Percentiles rank a stretch among this genome's conserved stretches.
Evolutionary conservation across 1,139 yeast species (phyloP).

Genomic region (Saccharomyces hybrid): DNA sequence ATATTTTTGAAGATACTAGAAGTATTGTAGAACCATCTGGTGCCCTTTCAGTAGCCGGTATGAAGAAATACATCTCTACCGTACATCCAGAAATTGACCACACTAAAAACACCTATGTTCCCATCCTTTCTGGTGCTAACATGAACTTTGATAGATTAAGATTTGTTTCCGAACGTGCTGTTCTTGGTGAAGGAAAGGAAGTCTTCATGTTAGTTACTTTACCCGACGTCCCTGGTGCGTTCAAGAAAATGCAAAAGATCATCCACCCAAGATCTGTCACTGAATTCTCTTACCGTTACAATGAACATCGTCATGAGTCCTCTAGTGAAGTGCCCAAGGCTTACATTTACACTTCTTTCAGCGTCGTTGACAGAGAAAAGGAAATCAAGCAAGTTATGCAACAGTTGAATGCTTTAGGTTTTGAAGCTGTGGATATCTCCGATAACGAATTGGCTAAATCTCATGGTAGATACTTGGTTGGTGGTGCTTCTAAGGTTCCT

Average conservation of each 20-base stretch:
- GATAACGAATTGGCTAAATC: slow-evolving; percentile 91
- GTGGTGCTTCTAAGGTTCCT: slow-evolving; percentile 66
- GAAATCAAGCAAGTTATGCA: slow-evolving; percentile 43
- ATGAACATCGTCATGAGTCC: slow-evolving; percentile 37
- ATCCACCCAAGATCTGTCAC: slow-evolving; percentile 86
- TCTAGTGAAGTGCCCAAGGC: slow-evolving; percentile 45
- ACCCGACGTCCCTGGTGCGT: slow-evolving; percentile 90
- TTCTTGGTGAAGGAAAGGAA: slow-evolving; percentile 94
- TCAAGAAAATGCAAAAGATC: slow-evolving; percentile 62
- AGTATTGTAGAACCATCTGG: slow-evolving; percentile 96
- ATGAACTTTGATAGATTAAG: slow-evolving; percentile 95
- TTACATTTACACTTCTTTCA: slow-evolving; percentile 79
- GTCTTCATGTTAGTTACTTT: slow-evolving; percentile 84
- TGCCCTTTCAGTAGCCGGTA: slow-evolving; percentile 91
- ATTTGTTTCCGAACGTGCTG: slow-evolving; percentile 97
- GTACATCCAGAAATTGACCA: slow-evolving; percentile 63
- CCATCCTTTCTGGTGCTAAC: slow-evolving; percentile 90
- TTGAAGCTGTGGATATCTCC: slow-evolving; percentile 75
- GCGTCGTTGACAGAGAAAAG: slow-evolving; percentile 63
- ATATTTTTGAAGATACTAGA: slow-evolving; percentile 91
- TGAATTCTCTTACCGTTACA: slow-evolving; percentile 83
- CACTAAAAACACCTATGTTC: slow-evolving; percentile 65
- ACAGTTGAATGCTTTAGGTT: slow-evolving; percentile 43
- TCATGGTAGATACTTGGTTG: slow-evolving; percentile 93
- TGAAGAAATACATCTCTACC: slow-evolving; percentile 66